Evolutionary conservation across 768 basidiomycete species (phyloP), one percentile per base, ranked within the genome.

Genomic region (Kwoniella shandongensis): DNA sequence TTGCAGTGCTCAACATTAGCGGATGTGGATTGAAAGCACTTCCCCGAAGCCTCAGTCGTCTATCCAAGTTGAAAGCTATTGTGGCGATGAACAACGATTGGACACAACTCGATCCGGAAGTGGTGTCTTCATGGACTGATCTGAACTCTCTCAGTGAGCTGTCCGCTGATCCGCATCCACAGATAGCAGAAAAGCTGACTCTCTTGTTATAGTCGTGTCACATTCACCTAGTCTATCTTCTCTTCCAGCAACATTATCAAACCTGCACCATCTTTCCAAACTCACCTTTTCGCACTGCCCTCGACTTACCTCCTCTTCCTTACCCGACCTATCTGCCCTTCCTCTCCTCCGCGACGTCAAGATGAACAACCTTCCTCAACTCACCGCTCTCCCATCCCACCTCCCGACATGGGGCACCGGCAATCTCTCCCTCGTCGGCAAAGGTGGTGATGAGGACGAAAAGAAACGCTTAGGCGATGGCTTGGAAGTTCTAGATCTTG

Each of bases 201-300:
- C 41, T 7, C 13, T 32, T 32, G 6, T 13, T 32, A 12, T 22
- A 30, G 72, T 73, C 56, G 48, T 70, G 4, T 73, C 72, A 1
- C 72, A 73, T 32, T 73, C 72, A 18, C 62, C 67, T 2, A 61
- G 60, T n/a, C 63, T 73, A 17, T 50, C 52, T 0, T 12, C 51
- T 4, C 51, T 73, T 4, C 72, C 72, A 8, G 2, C 46, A 5
- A 29, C 62, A 12, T 55, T 73, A 1, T 54, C 58, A 0, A 27
- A 40, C 0, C 38, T 64, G 1, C 35, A 49, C 27, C 63, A 73
- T 30, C 65, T 73, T 25, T 64, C 69, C 40, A 73, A 73, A 47
- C 59, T 73, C 52, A 70, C 72, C 1, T 70, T 69, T 51, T 73
- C 72, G 6, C 72, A 73, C 46, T 73, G 69, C 38, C 66, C 72